Evolutionary conservation across 192 early-diverging fungal species (phyloP), one percentile per base, ranked within the genome.

Genomic region (Rhizoclosmatium globosum): DNA sequence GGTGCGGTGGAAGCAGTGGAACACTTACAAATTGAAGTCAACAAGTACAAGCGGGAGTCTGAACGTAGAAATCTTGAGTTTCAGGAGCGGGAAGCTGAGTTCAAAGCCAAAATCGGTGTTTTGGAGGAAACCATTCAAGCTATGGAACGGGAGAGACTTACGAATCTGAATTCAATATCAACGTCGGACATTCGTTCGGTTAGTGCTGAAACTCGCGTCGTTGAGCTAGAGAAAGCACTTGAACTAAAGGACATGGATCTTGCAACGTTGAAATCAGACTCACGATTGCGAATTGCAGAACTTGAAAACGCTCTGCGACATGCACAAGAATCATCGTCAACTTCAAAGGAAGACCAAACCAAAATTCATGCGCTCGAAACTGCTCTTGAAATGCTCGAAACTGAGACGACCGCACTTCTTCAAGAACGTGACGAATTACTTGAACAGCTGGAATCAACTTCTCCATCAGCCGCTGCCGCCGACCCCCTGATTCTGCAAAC

Each of bases 281-380:
- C 9, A 42, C 66, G 66, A 68, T 17, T n/a, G 19, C 66, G 66
- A 42, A 43, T 68, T 6, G 66, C 23, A 45, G 66, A 68, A 43
- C 21, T 68, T 4, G 66, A 68, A 45, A 68, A 68, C 7, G 9
- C 44, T 13, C 11, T 68, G 4, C 4, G 19, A 19, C 0, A 11
- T 17, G 4, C 2, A 11, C 43, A 68, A 47, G 44, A 4, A 4
- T 6, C 19, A 21, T 7, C 17, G 6, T 7, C 6, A 53, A 53
- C 50, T 17, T 17, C 4, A 21, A 4, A 47, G 42, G 38, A 62
- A 0, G 7, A 62, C 23, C 9, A 62, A 62, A 21, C 60, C 21
- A 7, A 39, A 19, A 62, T 62, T 21, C 0, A 7, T 21, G 15
- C 19, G 21, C 44, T 68, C 6, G 66, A 68, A 68, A 9, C n/a